A percentile compares a stretch with the other conserved stretches of the same genome.
Conservation (phyloP, 1,284 basidiomycete genomes). For the Marasmius sp. region DNA sequence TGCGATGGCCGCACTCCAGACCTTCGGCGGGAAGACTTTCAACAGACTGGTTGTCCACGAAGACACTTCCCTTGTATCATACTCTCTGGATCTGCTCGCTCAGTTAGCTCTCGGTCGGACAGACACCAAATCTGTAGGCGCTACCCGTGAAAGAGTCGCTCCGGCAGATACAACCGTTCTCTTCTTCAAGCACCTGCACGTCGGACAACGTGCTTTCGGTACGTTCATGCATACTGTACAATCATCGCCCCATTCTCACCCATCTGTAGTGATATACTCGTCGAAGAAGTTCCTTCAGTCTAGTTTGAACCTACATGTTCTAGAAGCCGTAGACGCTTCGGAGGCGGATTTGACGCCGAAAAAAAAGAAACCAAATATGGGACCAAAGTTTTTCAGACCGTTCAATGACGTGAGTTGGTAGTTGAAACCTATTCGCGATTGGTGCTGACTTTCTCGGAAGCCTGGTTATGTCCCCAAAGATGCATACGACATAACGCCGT, state of each 20-base stretch:
- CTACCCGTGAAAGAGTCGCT: conserved; percentile 58
- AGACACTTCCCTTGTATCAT: conserved; percentile 58
- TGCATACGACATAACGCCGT: conserved; percentile 53
- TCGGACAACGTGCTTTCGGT: conserved; percentile 44
- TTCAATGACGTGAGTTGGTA: conserved; percentile 58
- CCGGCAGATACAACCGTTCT: conserved; percentile 49
- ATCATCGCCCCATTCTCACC: background rate
- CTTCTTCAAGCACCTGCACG: conserved; percentile 56
- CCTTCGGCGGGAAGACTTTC: conserved; percentile 38
- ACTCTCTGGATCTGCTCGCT: conserved; percentile 67
- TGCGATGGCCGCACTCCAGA: conserved; percentile 55
- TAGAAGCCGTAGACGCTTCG: conserved; percentile 48
- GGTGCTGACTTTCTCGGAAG: conserved; percentile 33
- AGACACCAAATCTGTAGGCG: conserved; percentile 45
- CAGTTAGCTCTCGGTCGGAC: conserved; percentile 52
- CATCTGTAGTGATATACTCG: conserved; percentile 60
- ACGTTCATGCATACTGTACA: background rate
- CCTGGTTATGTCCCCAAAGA: conserved; percentile 69
- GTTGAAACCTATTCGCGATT: conserved; percentile 2
- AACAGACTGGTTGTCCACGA: conserved; percentile 68
- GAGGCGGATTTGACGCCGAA: conserved; percentile 38
- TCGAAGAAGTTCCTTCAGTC: conserved; percentile 60
- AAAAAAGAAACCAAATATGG: conserved; percentile 25
- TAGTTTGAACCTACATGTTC: conserved; percentile 40
- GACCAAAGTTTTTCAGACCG: conserved; percentile 45